phyloP scores from a whole-genome alignment of 441 rosid genomes.

The Iberis amara region DNA sequence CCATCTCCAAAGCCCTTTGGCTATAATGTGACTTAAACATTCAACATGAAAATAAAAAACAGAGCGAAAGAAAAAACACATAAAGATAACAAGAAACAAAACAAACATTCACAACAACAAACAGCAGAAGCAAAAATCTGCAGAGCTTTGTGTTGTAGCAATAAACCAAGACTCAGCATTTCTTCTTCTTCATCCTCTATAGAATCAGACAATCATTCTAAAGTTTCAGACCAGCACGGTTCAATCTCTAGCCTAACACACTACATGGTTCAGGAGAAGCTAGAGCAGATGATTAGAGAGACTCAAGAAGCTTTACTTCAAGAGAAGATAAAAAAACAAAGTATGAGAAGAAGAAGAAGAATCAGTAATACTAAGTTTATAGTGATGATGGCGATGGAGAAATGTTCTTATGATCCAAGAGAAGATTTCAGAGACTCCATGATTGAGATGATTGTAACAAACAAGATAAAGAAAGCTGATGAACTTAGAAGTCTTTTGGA shows the following conservation, averaged over 20 bases:
- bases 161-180: constrained; percentile 49
- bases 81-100: constrained; percentile 10
- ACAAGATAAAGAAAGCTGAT: constrained; percentile 50
- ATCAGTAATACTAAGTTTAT: constrained; percentile 46
- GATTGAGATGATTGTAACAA: constrained; percentile 70
- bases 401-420: constrained; percentile 67
- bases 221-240: constrained; percentile 38
- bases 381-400: constrained; percentile 83
- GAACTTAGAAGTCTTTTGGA: constrained; percentile 73
- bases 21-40: constrained; percentile 22
- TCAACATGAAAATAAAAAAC: constrained; percentile 27
- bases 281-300: constrained; percentile 75
- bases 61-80: constrained; percentile 11
- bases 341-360: constrained; percentile 29
- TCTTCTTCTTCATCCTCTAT: constrained; percentile 45
- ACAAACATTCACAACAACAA: constrained; percentile 21
- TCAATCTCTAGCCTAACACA: constrained; percentile 75
- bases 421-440: constrained; percentile 79
- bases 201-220: constrained; percentile 42
- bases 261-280: constrained; percentile 83
- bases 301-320: constrained; percentile 39
- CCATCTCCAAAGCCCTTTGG: constrained; percentile 16
- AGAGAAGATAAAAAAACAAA: constrained; percentile 32
- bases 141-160: constrained; percentile 61
- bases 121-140: constrained; percentile 39